phyloP scores from a whole-genome alignment of 2,329 filamentous ascomycete species.

The Epichloe hybrida region DNA sequence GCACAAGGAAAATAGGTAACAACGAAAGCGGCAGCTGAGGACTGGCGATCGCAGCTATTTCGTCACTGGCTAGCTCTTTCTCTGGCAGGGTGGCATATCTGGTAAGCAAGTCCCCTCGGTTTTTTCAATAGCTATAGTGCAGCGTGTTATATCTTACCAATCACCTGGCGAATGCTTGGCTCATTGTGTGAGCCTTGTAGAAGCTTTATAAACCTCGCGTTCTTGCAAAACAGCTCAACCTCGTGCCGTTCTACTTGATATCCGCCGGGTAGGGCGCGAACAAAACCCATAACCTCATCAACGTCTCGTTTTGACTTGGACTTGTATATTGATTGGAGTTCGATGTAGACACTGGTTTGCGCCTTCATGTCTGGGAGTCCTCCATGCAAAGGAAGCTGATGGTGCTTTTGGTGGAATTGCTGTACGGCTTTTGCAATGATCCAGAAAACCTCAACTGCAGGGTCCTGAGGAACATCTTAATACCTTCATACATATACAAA shows the following conservation, averaged over 20 bases:
- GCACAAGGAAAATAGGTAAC: slow-evolving; percentile 55
- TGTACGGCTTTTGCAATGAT: slow-evolving; percentile 69
- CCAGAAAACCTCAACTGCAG: slow-evolving; percentile 56
- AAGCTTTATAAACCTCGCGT: slow-evolving; percentile 83
- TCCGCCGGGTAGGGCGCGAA: slow-evolving; percentile 38
- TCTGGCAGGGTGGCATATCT: slow-evolving; percentile 23
- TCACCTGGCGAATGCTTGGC: slow-evolving; percentile 36
- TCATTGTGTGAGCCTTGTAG: slow-evolving; percentile 43
- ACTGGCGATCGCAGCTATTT: slow-evolving; percentile 32
- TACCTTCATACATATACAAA: background rate
- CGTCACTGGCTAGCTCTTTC: slow-evolving; percentile 40
- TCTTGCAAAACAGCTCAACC: slow-evolving; percentile 89
- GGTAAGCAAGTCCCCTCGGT: background rate
- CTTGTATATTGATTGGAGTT: slow-evolving; percentile 88
- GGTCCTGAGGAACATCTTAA: background rate
- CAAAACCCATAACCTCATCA: slow-evolving; percentile 55
- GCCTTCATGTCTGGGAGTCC: slow-evolving; percentile 96
- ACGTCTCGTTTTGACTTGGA: slow-evolving; percentile 67
- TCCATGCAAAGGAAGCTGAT: slow-evolving; percentile 69
- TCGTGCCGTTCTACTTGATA: slow-evolving; percentile 52
- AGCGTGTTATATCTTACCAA: slow-evolving; percentile 30
- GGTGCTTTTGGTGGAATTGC: slow-evolving; percentile 60
- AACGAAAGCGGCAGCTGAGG: slow-evolving; percentile 43
- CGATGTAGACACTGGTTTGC: slow-evolving; percentile 76
- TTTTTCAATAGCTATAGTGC: background rate